Conservation (phyloP, 2,329 filamentous ascomycete genomes). For the Talaromyces pinophilus region DNA sequence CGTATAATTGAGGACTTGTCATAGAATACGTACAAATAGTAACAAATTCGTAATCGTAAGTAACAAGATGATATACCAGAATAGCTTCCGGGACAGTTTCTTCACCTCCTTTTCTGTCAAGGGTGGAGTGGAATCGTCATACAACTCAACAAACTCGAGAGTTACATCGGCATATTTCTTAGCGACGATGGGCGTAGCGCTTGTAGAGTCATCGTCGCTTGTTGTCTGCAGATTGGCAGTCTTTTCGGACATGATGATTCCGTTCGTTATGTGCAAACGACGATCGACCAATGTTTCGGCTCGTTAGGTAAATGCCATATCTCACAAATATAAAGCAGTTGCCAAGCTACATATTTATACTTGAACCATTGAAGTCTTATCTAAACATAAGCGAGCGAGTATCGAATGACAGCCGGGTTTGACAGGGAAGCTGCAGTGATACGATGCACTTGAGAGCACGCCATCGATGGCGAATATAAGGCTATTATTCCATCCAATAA, state of each 20-base stretch:
- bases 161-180: constrained; percentile 40
- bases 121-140: constrained; percentile 36
- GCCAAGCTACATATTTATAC: neutral
- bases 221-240: neutral
- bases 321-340: neutral
- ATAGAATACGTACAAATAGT: constrained; percentile 37
- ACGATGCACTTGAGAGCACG: neutral
- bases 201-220: neutral
- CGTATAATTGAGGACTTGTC: neutral
- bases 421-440: neutral
- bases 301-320: neutral
- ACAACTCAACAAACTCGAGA: constrained; percentile 38
- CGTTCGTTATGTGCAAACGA: neutral
- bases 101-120: constrained; percentile 38
- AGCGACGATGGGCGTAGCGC: neutral
- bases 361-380: neutral
- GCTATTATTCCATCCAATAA: neutral
- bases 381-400: neutral
- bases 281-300: neutral
- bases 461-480: neutral
- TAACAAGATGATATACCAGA: constrained; percentile 36
- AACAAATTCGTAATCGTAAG: constrained; percentile 40
- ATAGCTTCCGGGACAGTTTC: constrained; percentile 37
- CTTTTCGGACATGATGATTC: neutral
- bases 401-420: neutral